These are phyloP conservation scores for Podospora conica DNA, from an alignment of 495 filamentous ascomycete species.

Conservation along the genomic window DNA sequence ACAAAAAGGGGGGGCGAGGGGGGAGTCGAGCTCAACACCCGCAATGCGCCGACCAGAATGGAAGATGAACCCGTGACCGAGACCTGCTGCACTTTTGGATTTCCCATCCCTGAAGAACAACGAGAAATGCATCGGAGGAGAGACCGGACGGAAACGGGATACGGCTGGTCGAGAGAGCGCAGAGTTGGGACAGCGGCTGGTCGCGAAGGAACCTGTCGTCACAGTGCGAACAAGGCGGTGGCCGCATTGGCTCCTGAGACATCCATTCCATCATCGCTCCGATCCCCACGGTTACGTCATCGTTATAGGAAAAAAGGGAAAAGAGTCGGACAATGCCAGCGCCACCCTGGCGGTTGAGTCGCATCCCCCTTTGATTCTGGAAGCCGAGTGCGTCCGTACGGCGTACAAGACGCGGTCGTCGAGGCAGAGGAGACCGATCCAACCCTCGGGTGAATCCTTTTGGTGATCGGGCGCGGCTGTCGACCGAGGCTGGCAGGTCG, in stretches of 20 bases:
- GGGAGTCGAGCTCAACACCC: not conserved
- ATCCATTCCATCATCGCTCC: slow-evolving; percentile 20
- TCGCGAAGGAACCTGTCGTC: slow-evolving; percentile 14
- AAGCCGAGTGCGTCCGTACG: not conserved
- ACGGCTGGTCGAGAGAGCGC: not conserved
- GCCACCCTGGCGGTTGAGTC: slow-evolving; percentile 13
- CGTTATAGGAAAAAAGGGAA: slow-evolving; percentile 12
- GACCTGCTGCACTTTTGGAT: not conserved
- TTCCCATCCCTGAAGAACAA: not conserved
- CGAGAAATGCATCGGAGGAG: not conserved
- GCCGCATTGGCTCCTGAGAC: slow-evolving; percentile 21
- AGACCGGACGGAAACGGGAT: not conserved
- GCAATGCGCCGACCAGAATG: not conserved
- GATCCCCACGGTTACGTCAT: slow-evolving; percentile 30
- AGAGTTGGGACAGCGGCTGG: not conserved
- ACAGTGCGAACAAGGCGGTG: slow-evolving; percentile 24
- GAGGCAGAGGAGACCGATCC: not conserved
- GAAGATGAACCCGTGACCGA: not conserved
- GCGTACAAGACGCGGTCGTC: not conserved
- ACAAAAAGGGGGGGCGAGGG: not conserved
- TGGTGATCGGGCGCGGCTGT: not conserved
- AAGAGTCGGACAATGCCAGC: slow-evolving; percentile 16
- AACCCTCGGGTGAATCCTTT: not conserved
- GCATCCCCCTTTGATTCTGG: not conserved
- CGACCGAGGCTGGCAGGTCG: not conserved